phyloP scores from a whole-genome alignment of 2,329 filamentous ascomycete genomes.

The Bipolaris zeicola region DNA sequence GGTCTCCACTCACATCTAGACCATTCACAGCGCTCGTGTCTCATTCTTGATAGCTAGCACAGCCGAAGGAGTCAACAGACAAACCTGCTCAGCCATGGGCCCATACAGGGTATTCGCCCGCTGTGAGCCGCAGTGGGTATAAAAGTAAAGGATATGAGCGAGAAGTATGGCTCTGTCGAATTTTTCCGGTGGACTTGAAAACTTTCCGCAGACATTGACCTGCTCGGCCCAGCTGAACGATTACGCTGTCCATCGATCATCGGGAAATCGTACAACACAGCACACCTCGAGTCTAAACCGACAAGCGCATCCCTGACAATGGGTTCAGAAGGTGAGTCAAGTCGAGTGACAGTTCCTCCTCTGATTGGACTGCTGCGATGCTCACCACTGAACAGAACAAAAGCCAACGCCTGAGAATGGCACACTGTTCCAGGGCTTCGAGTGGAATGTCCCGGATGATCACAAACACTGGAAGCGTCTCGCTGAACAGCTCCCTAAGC shows the following conservation, averaged over 20 bases:
- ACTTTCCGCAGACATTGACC: neutral
- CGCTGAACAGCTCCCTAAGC: slow-evolving; percentile 55
- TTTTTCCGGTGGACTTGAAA: neutral
- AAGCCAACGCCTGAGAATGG: slow-evolving; percentile 45
- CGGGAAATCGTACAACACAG: neutral
- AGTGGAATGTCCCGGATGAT: slow-evolving; percentile 72
- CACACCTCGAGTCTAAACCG: neutral
- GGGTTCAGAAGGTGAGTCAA: slow-evolving; percentile 34
- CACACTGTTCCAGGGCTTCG: slow-evolving; percentile 70
- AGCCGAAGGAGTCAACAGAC: slow-evolving; percentile 18
- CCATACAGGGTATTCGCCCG: slow-evolving; percentile 7
- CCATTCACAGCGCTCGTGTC: slow-evolving; percentile 13
- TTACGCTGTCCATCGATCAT: neutral
- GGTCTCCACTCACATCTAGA: slow-evolving; percentile 13
- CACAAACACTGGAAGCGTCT: slow-evolving; percentile 66
- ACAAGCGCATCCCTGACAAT: slow-evolving; percentile 18
- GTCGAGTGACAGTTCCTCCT: neutral
- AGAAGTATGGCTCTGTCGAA: neutral
- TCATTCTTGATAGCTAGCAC: slow-evolving; percentile 7
- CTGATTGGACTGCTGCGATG: neutral
- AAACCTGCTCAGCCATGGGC: slow-evolving; percentile 25
- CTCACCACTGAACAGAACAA: slow-evolving; percentile 30
- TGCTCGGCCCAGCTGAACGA: neutral
- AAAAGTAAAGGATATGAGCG: slow-evolving; percentile 11
- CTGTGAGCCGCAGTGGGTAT: slow-evolving; percentile 8